Evolutionary conservation across 345 rosid species (phyloP), one percentile per base, ranked within the genome.

Genomic region (Salix viminalis): DNA sequence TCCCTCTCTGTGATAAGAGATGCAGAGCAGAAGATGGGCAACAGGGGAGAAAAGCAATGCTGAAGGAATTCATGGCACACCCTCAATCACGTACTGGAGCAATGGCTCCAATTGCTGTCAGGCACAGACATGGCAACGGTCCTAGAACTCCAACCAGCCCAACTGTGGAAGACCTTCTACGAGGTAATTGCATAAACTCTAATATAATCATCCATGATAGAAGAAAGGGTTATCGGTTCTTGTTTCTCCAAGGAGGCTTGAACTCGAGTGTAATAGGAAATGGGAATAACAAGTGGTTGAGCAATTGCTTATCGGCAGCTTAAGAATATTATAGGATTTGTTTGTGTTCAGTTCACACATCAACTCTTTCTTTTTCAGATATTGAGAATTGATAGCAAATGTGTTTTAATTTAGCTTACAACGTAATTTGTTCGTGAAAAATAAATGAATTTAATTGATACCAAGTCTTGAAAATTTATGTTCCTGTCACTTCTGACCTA

Each of bases 131-230:
- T 69, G 86, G 84, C 37, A 79, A 78, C 69, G 72, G 81, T 39
- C 80, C 86, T 36, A 75, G 70, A 75, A 70, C 75, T 67, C 85
- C 88, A 1, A 66, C 73, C 71, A 64, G 78, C 73, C 86, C 94
- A 16, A 80, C 84, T 5, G 37, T 80, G 67, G 81, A 88, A 79
- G 90, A 88, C 32, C 84, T 87, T 60, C 81, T 83, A 15, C 86
- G 83, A 78, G 91, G 94, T 90, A 86, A 71, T 69, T 19, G 34
- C 28, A 7, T 71, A 18, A 71, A 71, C n/a, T 10, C 2, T 2
- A 52, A 9, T 32, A 42, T 32, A 16, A 52, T 26, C 18, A 34
- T n/a, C 9, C 30, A 39, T 68, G 32, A n/a, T 13, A 8, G 26
- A 34, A 71, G 19, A 48, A 28, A 4, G 2, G 26, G 24, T 24